Evolutionary conservation across 2,329 filamentous ascomycete species (phyloP).

Genomic region (Botryotinia calthae): DNA sequence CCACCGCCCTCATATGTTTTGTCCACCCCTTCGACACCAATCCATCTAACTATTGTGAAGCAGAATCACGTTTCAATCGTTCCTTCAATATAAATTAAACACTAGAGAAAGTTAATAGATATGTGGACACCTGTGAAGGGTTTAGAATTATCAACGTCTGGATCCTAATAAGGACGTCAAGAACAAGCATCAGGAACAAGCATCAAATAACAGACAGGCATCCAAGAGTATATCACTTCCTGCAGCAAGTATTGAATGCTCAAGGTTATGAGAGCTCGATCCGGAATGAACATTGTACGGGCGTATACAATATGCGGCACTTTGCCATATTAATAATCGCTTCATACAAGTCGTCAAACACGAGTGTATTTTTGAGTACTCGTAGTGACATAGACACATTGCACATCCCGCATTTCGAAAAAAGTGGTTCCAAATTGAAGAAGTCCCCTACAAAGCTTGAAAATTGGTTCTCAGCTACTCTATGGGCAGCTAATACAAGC

Average conservation of each 20-base stretch:
- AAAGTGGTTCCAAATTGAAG: background rate
- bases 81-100: background rate
- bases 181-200: background rate
- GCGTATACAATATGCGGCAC: background rate
- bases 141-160: background rate
- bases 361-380: background rate
- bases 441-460: background rate
- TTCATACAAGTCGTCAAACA: constrained; percentile 1
- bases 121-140: background rate
- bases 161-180: background rate
- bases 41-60: background rate
- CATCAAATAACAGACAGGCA: background rate
- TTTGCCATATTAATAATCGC: background rate
- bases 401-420: background rate
- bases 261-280: background rate
- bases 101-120: background rate
- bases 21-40: no score
- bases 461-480: background rate
- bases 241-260: background rate
- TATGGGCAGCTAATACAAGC: background rate
- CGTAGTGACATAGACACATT: background rate
- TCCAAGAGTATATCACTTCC: background rate
- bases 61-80: background rate
- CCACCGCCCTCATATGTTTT: background rate
- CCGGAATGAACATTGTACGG: background rate